phyloP scores from a whole-genome alignment of 345 rosid genomes.

The Rubroshorea leprosula region DNA sequence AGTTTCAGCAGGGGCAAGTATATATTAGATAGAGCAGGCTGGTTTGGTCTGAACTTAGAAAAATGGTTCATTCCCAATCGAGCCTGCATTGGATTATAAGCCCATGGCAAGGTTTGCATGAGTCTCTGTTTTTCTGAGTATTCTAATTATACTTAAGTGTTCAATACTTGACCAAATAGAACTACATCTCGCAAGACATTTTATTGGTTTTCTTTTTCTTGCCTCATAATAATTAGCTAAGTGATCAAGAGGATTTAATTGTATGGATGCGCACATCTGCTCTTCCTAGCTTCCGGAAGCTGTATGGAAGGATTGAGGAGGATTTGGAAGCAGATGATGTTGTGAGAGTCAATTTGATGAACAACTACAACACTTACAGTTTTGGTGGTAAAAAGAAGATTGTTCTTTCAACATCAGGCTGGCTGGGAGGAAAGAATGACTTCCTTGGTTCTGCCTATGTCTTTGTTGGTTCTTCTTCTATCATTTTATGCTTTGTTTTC shows the following conservation, averaged over 20 bases:
- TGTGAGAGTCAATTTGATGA: conserved; percentile 47
- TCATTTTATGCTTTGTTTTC: conserved; percentile 54
- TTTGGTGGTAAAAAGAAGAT: conserved; percentile 76
- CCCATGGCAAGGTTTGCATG: no score
- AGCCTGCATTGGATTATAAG: no score
- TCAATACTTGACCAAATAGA: conserved; percentile 6
- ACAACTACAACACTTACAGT: conserved; percentile 81
- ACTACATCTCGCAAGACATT: conserved; percentile 12
- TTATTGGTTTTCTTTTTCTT: conserved; percentile 8
- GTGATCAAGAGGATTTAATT: conserved; percentile 80
- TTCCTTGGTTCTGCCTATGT: conserved; percentile 67
- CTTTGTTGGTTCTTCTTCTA: conserved; percentile 58
- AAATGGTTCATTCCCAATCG: no score
- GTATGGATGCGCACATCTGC: conserved; percentile 91
- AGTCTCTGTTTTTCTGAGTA: no score
- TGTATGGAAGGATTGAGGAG: conserved; percentile 77
- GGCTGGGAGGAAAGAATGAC: conserved; percentile 84
- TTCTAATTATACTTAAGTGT: not conserved
- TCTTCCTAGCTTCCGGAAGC: conserved; percentile 68
- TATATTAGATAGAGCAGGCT: no score
- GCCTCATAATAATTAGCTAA: conserved; percentile 36
- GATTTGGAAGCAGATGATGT: conserved; percentile 56
- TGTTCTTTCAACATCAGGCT: conserved; percentile 68
- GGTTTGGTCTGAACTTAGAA: no score
- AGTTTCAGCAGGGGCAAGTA: no score